phyloP scores from a whole-genome alignment of 2,329 filamentous ascomycete genomes.

The Fusarium sp. region DNA sequence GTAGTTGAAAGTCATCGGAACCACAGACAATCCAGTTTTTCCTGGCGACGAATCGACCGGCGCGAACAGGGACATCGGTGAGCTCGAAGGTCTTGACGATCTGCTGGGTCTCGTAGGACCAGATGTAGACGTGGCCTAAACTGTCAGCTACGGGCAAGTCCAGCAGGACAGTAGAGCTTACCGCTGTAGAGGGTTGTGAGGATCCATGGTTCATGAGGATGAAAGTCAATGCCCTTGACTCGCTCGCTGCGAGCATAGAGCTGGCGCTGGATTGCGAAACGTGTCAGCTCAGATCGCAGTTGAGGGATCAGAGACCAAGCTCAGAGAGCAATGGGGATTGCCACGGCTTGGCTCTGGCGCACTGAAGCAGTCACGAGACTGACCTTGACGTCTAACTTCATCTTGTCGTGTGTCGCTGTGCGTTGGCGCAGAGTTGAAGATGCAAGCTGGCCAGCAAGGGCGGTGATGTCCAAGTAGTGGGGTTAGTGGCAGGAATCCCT shows the following conservation, averaged over 20 bases:
- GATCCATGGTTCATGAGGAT: constrained; percentile 96
- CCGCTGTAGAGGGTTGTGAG: constrained; percentile 96
- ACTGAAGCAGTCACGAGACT: constrained; percentile 25
- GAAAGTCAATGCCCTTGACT: constrained; percentile 97
- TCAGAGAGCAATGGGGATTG: neutral
- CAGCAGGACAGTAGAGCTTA: constrained; percentile 55
- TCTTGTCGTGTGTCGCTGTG: constrained; percentile 43
- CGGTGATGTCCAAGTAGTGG: constrained; percentile 45
- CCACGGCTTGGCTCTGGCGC: constrained; percentile 1
- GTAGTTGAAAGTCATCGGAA: constrained; percentile 87
- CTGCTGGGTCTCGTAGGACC: constrained; percentile 96
- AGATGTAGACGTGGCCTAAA: constrained; percentile 95
- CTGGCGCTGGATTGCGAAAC: constrained; percentile 52
- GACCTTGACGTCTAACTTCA: constrained; percentile 58
- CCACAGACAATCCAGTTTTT: constrained; percentile 99
- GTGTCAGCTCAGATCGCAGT: constrained; percentile 40
- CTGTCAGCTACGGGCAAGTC: constrained; percentile 15
- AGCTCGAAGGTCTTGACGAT: constrained; percentile 99
- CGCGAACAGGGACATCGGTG: constrained; percentile 96
- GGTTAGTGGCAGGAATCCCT: constrained; percentile 42
- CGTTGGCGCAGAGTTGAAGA: constrained; percentile 41
- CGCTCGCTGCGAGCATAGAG: constrained; percentile 85
- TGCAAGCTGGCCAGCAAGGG: constrained; percentile 44
- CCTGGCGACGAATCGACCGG: constrained; percentile 93
- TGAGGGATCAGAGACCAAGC: neutral